phyloP scores from a whole-genome alignment of 345 rosid genomes.

The Populus deltoides region DNA sequence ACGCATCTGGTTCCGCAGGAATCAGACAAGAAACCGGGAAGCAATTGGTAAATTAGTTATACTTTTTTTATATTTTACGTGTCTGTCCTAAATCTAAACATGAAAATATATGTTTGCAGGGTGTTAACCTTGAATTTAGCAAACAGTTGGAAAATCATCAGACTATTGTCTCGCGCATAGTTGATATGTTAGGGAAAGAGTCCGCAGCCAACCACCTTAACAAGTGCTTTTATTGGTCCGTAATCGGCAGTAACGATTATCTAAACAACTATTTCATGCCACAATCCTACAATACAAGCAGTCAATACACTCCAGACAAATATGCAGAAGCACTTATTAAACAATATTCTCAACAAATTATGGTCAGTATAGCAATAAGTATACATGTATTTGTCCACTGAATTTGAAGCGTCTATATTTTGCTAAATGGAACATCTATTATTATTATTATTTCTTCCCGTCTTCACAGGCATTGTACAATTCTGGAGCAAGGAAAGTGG shows the following conservation, averaged over 20 bases:
- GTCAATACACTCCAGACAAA: conserved; percentile 1
- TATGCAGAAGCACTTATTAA: conserved; percentile 22
- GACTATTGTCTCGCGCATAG: neutral
- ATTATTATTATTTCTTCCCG: neutral
- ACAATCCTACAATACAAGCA: conserved; percentile 6
- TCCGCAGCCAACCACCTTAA: neutral
- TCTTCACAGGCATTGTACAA: conserved; percentile 11
- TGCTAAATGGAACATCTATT: too few species aligned
- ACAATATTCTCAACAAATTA: conserved; percentile 20
- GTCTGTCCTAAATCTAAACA: too few species aligned
- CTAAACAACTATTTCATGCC: conserved; percentile 28
- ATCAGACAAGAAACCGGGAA: conserved; percentile 5
- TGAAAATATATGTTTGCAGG: neutral
- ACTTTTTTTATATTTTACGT: too few species aligned
- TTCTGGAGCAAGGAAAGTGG: conserved; percentile 27
- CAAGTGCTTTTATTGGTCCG: conserved; percentile 14
- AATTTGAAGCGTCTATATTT: neutral
- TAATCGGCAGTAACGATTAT: conserved; percentile 19
- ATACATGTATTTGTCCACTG: too few species aligned
- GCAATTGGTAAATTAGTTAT: neutral
- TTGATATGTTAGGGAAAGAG: neutral
- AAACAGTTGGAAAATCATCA: conserved; percentile 9
- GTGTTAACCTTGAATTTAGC: neutral
- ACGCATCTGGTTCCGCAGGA: conserved; percentile 16
- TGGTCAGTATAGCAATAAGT: conserved; percentile 14